Conservation (phyloP, 2,329 filamentous ascomycete species). For the Fonsecaea multimorphosa region DNA sequence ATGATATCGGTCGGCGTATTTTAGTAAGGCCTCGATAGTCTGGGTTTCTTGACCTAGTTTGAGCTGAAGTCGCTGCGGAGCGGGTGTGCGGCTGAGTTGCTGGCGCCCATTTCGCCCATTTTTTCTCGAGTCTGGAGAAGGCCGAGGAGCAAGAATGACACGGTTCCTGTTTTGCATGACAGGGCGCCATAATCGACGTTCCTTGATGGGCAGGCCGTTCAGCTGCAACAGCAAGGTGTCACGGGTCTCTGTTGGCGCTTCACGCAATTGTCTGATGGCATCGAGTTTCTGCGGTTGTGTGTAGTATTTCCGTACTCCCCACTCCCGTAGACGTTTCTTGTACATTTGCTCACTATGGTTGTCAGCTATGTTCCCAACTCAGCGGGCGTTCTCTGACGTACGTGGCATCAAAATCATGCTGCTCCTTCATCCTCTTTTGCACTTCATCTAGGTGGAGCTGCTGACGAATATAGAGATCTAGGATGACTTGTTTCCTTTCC, state of each 20-base stretch:
- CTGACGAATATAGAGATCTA: slow-evolving; percentile 11
- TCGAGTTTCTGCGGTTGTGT: slow-evolving; percentile 10
- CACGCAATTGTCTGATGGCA: neutral
- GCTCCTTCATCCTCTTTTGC: slow-evolving; percentile 3
- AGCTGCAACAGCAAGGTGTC: neutral
- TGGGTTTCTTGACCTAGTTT: neutral
- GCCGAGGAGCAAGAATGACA: neutral
- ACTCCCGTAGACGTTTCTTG: slow-evolving; percentile 12
- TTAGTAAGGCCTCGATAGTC: neutral
- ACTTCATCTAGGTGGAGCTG: slow-evolving; percentile 7
- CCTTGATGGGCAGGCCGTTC: slow-evolving; percentile 1
- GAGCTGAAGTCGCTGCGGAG: neutral
- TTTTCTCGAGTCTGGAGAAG: neutral
- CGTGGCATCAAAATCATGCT: slow-evolving; percentile 14
- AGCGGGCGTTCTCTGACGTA: neutral
- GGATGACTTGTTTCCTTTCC: neutral
- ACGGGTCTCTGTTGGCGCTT: neutral
- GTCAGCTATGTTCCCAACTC: neutral
- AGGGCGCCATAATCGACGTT: slow-evolving; percentile 5
- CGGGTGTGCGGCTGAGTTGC: neutral
- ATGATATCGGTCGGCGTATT: neutral
- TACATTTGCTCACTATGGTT: slow-evolving; percentile 13
- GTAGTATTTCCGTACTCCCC: slow-evolving; percentile 14
- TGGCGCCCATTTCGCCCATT: neutral
- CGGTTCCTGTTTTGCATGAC: neutral